Base-by-base conservation (phyloP, 352 stramenopile species). In the Chloridella minuta region DNA sequence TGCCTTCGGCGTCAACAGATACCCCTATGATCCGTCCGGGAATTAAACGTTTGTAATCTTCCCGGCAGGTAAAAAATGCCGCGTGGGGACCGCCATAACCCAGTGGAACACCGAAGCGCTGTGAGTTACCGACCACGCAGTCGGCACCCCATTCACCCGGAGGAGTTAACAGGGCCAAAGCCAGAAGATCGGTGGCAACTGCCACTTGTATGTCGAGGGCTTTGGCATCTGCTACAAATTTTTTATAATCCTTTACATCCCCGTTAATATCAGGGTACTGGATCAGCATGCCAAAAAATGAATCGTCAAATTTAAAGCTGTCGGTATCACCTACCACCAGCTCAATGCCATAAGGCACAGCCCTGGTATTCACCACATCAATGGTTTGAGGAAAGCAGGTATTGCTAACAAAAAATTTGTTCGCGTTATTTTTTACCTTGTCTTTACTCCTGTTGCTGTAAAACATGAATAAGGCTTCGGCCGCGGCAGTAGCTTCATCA, bases 181-280 rank as follows among this genome's bases (percentile, higher is more conserved):
- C 94, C 86, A 99, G 90, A 18, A 98, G 91, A 89, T 99, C 97
- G 0, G 95, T 96, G 0, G 94, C 94, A 4, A 94, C 93, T n/a
- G 97, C 93, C 2, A 98, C 94, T 87, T 99, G 91, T 22, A 94
- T 90, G 86, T 92, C 93, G 49, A 89, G 90, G 21, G 90, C 90
- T 87, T 98, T 92, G 1, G 93, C 94, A 30, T 90, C 28, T 21
- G 80, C 88, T n/a, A 85, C 87, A 23, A 89, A 21, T 0, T 86
- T 86, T n/a, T 87, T 4, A 21, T 86, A 28, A 80, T 87, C 28
- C 16, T 22, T 28, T 0, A 85, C 87, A 2, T 88, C 90, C 21
- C 97, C 97, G 87, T 97, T 98, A 4, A 95, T 98, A 89, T 97
- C 97, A 25, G 97, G 97, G 90, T 99, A 99, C 90, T 99, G 97